Conservation (phyloP, 1,284 basidiomycete species). For the Cryptococcus depauperatus region DNA sequence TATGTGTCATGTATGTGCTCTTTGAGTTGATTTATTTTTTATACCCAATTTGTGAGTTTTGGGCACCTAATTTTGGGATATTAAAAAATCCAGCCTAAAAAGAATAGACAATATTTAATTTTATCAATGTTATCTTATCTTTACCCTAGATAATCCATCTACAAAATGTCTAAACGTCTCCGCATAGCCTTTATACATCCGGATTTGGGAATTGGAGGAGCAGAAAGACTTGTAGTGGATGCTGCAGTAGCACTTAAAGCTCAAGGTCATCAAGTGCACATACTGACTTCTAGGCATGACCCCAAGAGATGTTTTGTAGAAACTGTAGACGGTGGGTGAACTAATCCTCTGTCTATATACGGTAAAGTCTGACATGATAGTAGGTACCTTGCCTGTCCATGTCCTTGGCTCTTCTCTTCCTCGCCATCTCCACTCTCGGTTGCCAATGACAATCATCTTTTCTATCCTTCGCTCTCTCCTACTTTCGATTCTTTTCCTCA, state of each 20-base stretch:
- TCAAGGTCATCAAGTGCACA: constrained; percentile 76
- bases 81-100: too few relatives aligned
- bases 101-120: too few relatives aligned
- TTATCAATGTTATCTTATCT: too few relatives aligned
- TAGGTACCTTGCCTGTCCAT: constrained; percentile 78
- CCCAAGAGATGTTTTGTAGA: constrained; percentile 78
- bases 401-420: constrained; percentile 70
- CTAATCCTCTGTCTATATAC: not conserved
- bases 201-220: constrained; percentile 91
- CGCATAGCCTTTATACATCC: constrained; percentile 84
- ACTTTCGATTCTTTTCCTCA: constrained; percentile 59
- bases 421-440: constrained; percentile 62
- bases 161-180: too few relatives aligned
- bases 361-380: not conserved
- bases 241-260: constrained; percentile 80
- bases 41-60: too few relatives aligned
- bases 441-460: constrained; percentile 68
- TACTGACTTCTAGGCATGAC: constrained; percentile 93
- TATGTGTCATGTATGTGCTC: too few relatives aligned
- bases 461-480: constrained; percentile 84
- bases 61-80: too few relatives aligned
- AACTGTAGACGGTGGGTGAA: constrained; percentile 64
- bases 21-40: too few relatives aligned
- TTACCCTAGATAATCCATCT: too few relatives aligned
- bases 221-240: constrained; percentile 92